Conservation (phyloP, 306 rosid species). For the Vigna reflexopilosa region DNA sequence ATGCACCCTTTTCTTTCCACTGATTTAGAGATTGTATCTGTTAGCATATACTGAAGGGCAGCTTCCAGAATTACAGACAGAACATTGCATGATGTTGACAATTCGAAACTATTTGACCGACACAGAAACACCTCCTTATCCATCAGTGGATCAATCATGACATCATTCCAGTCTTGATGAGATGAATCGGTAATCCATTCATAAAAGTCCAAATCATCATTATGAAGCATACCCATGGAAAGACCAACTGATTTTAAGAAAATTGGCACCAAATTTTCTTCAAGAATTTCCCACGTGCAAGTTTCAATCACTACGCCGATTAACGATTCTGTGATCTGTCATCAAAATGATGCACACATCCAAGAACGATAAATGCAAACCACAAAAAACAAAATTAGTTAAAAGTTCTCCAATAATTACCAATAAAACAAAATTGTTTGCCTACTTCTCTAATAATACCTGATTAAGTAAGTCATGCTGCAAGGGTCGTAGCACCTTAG, state of each 20-base stretch:
- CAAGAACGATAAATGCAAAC: conserved; percentile 29
- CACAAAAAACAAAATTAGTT: neutral
- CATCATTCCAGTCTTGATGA: conserved; percentile 37
- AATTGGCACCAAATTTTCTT: conserved; percentile 66
- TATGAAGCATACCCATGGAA: conserved; percentile 63
- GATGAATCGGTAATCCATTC: conserved; percentile 46
- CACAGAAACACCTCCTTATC: conserved; percentile 46
- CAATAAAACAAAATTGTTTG: conserved; percentile 26
- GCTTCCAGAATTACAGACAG: conserved; percentile 70
- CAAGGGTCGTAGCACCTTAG: conserved; percentile 51
- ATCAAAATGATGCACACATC: conserved; percentile 41
- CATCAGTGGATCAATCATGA: conserved; percentile 36
- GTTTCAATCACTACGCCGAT: conserved; percentile 65
- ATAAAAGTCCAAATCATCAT: conserved; percentile 50
- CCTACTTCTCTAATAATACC: conserved; percentile 54
- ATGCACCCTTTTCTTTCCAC: conserved; percentile 49
- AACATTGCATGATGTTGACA: conserved; percentile 72
- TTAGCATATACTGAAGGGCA: conserved; percentile 53
- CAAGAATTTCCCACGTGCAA: conserved; percentile 63
- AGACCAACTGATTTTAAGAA: conserved; percentile 64
- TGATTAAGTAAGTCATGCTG: conserved; percentile 66
- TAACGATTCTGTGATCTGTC: conserved; percentile 68
- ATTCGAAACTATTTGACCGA: conserved; percentile 49
- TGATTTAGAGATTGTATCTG: conserved; percentile 40
- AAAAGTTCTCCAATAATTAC: conserved; percentile 13